phyloP scores from a whole-genome alignment of 345 rosid genomes.

The Gossypium thurberi region DNA sequence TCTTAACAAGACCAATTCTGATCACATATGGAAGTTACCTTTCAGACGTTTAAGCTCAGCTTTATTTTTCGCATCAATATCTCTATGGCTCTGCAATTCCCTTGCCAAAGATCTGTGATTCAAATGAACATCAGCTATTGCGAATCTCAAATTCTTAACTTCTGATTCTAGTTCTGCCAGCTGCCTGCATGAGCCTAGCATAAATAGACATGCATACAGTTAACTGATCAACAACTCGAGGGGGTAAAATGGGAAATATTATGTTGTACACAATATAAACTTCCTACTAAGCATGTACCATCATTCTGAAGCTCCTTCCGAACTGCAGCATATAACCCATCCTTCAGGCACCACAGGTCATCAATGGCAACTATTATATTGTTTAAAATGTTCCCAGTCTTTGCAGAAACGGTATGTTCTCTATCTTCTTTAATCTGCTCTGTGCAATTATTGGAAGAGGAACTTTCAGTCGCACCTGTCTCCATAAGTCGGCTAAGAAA shows the following conservation, averaged over 20 bases:
- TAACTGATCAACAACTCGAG: conserved; percentile 19
- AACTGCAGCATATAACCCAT: conserved; percentile 46
- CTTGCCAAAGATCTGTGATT: conserved; percentile 55
- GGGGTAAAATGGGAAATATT: neutral
- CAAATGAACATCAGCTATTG: conserved; percentile 56
- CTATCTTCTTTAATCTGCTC: conserved; percentile 39
- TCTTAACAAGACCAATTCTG: neutral
- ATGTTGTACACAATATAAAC: neutral
- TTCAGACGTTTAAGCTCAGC: conserved; percentile 54
- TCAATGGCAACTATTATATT: conserved; percentile 46
- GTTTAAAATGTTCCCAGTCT: conserved; percentile 34
- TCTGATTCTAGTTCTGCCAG: conserved; percentile 45
- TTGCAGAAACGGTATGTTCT: conserved; percentile 32
- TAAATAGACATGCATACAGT: conserved; percentile 20
- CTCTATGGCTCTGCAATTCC: conserved; percentile 56
- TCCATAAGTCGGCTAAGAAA: conserved; percentile 67
- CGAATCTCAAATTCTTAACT: conserved; percentile 56
- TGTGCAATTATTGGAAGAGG: conserved; percentile 41
- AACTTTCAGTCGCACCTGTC: conserved; percentile 89
- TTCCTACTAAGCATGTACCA: conserved; percentile 33
- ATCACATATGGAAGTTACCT: conserved; percentile 38
- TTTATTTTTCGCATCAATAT: conserved; percentile 60
- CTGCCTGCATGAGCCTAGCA: conserved; percentile 48
- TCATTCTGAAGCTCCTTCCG: conserved; percentile 39
- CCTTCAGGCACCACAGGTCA: conserved; percentile 57